Evolutionary conservation across 257 asterid species (phyloP), one percentile per base, ranked within the genome.

Genomic region (Knoxia roxburghii): DNA sequence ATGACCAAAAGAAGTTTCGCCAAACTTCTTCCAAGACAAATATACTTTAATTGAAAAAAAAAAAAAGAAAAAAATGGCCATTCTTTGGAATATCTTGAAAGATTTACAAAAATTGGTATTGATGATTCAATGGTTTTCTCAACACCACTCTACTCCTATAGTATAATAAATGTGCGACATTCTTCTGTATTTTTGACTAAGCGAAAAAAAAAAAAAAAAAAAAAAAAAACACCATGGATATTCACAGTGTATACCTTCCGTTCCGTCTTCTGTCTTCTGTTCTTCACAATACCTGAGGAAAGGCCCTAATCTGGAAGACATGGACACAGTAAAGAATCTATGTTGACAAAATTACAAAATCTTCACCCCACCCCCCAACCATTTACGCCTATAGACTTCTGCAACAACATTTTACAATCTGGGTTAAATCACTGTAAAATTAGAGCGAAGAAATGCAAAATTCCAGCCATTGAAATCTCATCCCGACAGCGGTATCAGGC

Each of bases 231-330:
- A 40, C 43, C 54, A 58, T 50, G 65, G 66, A 75, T 64, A 41
- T 73, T 59, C 68, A 64, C 68, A 72, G 71, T 59, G 74, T 75
- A 70, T 41, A 62, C 43, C 43, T 48, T 62, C 72, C 82, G 41
- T 43, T 12, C 48, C 6, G 15, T 18, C 64, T 33, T 33, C 73
- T 48, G 41, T 67, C 70, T 77, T 78, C 67, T 82, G 41, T 37
- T 76, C 75, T 77, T 77, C 74, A 76, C 84, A 85, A 72, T 69
- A 70, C 37, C 61, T 49, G 52, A 33, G 49, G 57, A 68, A 64
- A 7, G 60, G 43, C 35, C 58, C 64, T 59, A 72, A 53, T 35
- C 52, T 26, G 73, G 50, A 52, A 51, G 61, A 64, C 61, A 52
- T 9, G 57, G 68, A 58, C 68, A 67, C 71, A 64, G 70, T 64